phyloP scores from a whole-genome alignment of 768 basidiomycete species.

The Paxillus rubicundulus region DNA sequence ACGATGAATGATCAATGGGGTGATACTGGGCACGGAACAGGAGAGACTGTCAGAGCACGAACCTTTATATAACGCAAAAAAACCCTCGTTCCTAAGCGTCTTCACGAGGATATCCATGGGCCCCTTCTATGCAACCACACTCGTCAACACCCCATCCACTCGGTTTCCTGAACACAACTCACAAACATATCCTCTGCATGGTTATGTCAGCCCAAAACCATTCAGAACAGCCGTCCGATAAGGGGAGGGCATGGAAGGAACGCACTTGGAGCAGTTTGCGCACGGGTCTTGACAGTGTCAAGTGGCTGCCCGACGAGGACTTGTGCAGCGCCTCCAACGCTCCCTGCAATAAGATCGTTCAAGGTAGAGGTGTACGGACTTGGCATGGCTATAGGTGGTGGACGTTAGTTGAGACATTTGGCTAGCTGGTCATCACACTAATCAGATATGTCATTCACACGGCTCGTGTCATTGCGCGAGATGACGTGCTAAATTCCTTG shows the following conservation, averaged over 20 bases:
- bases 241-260: slow-evolving; percentile 13
- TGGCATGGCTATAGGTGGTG: slow-evolving; percentile 10
- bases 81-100: slow-evolving; percentile 83
- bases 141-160: neutral
- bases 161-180: slow-evolving; percentile 31
- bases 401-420: no score
- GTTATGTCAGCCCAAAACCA: neutral
- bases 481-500: no score
- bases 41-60: slow-evolving; percentile 2
- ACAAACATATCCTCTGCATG: slow-evolving; percentile 82
- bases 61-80: slow-evolving; percentile 96
- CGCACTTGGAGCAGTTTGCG: slow-evolving; percentile 82
- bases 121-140: slow-evolving; percentile 59
- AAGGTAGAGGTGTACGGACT: slow-evolving; percentile 49
- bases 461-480: no score
- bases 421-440: no score
- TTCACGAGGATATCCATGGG: slow-evolving; percentile 87
- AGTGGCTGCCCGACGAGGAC: slow-evolving; percentile 93
- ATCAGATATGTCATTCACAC: no score
- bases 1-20: neutral
- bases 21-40: neutral
- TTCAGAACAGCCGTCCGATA: neutral
- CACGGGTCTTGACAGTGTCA: slow-evolving; percentile 86
- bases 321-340: slow-evolving; percentile 90
- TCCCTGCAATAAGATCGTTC: slow-evolving; percentile 85